Percentiles rank a stretch among this genome's conserved stretches.
Conservation (phyloP, 2,329 filamentous ascomycete genomes). For the Sclerotinia sclerotiorum region DNA sequence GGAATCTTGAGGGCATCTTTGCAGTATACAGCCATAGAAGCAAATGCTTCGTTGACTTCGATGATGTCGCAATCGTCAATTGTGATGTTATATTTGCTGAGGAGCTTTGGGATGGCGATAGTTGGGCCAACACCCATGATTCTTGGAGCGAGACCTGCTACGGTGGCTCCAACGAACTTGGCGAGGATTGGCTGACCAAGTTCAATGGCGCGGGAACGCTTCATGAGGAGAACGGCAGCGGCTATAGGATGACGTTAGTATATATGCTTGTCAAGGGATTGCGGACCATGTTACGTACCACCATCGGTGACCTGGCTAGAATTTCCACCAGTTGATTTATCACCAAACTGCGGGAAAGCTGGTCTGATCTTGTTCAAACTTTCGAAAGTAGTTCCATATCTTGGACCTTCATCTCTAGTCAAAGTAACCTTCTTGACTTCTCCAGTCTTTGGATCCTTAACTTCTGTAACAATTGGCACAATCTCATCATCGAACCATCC, state of each 20-base stretch:
- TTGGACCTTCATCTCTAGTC: slow-evolving; percentile 84
- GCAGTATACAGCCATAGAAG: slow-evolving; percentile 97
- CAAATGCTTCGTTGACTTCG: slow-evolving; percentile 97
- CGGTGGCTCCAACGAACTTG: slow-evolving; percentile 90
- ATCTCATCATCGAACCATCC: slow-evolving; percentile 96
- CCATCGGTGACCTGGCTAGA: slow-evolving; percentile 94
- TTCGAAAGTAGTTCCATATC: slow-evolving; percentile 86
- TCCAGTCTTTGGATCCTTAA: slow-evolving; percentile 82
- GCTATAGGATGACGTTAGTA: slow-evolving; percentile 47
- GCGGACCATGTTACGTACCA: slow-evolving; percentile 47
- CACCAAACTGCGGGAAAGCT: slow-evolving; percentile 88
- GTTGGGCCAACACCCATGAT: slow-evolving; percentile 95
- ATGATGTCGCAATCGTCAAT: slow-evolving; percentile 84
- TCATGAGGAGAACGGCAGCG: slow-evolving; percentile 88
- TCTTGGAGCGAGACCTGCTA: slow-evolving; percentile 84
- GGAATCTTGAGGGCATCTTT: slow-evolving; percentile 69
- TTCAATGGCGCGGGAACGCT: slow-evolving; percentile 82
- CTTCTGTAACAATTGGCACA: slow-evolving; percentile 74
- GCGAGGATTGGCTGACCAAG: slow-evolving; percentile 88
- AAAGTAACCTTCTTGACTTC: slow-evolving; percentile 75
- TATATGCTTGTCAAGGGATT: neutral
- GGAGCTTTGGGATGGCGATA: slow-evolving; percentile 76
- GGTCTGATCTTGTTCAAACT: slow-evolving; percentile 78
- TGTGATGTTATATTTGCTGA: slow-evolving; percentile 73
- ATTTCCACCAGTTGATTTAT: slow-evolving; percentile 87